A percentile compares a stretch with the other conserved stretches of the same genome.
These are phyloP conservation scores for Talaromyces sp. DNA, from an alignment of 2,329 filamentous ascomycete species.

Conservation along the genomic window DNA sequence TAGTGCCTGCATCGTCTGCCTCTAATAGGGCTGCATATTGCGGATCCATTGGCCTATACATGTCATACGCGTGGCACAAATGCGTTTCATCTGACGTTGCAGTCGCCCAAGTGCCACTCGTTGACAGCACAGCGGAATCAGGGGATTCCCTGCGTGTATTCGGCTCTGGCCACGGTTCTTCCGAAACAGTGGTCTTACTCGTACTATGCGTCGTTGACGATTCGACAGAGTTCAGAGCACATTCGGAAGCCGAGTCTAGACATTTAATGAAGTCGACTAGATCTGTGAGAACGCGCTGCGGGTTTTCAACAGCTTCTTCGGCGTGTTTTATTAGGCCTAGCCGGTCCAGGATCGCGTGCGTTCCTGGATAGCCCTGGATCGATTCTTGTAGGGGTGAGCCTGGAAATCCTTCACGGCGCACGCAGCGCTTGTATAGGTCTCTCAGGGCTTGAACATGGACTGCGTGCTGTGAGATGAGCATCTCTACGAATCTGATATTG, in stretches of 20 bases:
- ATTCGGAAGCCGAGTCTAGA: constrained; percentile 33
- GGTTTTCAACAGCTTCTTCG: constrained; percentile 38
- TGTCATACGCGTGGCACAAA: not conserved
- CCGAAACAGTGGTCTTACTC: constrained; percentile 30
- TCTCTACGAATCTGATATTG: constrained; percentile 40
- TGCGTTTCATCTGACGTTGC: constrained; percentile 15
- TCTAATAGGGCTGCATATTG: not conserved
- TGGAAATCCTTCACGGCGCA: constrained; percentile 43
- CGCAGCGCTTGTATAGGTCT: constrained; percentile 41
- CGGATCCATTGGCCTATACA: not conserved
- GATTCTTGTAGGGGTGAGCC: constrained; percentile 40
- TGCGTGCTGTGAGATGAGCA: constrained; percentile 45
- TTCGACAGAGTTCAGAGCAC: constrained; percentile 38
- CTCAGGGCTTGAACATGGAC: constrained; percentile 43
- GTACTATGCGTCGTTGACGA: constrained; percentile 37
- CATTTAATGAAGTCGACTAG: constrained; percentile 37
- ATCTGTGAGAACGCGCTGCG: constrained; percentile 33
- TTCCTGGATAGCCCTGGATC: constrained; percentile 41
- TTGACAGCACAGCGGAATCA: constrained; percentile 20
- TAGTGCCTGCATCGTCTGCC: not conserved
- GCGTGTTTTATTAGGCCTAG: constrained; percentile 44
- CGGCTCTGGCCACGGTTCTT: constrained; percentile 17
- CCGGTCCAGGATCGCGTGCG: constrained; percentile 43
- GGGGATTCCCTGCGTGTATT: constrained; percentile 10
- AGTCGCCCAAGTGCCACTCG: constrained; percentile 30